A percentile compares a stretch with the other conserved stretches of the same genome.
phyloP scores from a whole-genome alignment of 2,329 filamentous ascomycete genomes.

The Verticillium albo-atrum region DNA sequence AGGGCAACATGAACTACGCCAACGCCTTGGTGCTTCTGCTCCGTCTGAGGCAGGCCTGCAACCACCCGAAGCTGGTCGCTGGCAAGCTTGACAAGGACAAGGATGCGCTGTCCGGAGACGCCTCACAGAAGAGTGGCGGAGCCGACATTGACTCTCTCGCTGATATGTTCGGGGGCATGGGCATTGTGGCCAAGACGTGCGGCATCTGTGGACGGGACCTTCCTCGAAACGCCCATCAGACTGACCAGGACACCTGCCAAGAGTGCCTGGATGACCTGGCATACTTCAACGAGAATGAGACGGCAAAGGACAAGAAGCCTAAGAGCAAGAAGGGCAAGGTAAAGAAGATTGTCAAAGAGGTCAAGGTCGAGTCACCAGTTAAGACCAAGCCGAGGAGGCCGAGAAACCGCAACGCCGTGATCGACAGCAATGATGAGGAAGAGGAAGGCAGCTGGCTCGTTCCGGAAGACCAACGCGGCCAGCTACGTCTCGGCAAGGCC shows the following conservation, averaged over 20 bases:
- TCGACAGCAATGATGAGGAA: constrained; percentile 66
- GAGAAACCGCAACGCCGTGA: constrained; percentile 51
- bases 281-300: constrained; percentile 50
- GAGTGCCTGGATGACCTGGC: constrained; percentile 74
- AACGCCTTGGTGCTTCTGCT: constrained; percentile 90
- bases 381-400: constrained; percentile 26
- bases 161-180: constrained; percentile 80
- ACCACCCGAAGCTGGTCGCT: constrained; percentile 85
- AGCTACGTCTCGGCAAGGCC: constrained; percentile 64
- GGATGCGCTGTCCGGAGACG: constrained; percentile 64
- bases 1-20: constrained; percentile 79
- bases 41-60: constrained; percentile 86
- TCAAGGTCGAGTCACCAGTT: constrained; percentile 4
- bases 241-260: constrained; percentile 52
- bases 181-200: constrained; percentile 71
- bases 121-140: constrained; percentile 45
- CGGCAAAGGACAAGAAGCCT: constrained; percentile 30
- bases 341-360: constrained; percentile 14
- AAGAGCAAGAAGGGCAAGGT: constrained; percentile 31
- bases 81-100: constrained; percentile 83
- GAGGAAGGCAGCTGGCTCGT: constrained; percentile 78
- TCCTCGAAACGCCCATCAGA: constrained; percentile 38
- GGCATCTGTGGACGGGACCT: constrained; percentile 76
- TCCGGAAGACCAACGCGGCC: constrained; percentile 57
- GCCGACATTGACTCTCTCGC: constrained; percentile 77